These are phyloP conservation scores for Salvia rosmarinus DNA, from an alignment of 257 asterid species.

Conservation along the genomic window DNA sequence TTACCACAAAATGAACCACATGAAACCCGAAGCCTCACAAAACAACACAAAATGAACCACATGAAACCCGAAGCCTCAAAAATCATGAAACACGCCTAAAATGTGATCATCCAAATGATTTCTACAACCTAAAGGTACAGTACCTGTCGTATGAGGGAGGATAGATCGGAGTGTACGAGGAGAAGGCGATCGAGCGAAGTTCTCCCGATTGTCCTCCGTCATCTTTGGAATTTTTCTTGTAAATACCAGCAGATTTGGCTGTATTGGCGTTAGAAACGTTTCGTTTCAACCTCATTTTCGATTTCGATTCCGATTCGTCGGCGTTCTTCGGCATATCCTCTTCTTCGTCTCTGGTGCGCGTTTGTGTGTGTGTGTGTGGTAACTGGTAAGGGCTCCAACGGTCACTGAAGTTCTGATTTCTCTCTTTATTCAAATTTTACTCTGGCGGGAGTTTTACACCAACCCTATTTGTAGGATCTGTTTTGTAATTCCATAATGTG, in stretches of 20 bases:
- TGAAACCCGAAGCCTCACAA: too few relatives aligned
- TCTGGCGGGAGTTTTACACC: background rate
- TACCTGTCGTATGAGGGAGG: constrained; percentile 67
- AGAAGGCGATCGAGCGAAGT: constrained; percentile 71
- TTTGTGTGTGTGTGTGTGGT: constrained; percentile 8
- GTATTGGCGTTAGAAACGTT: constrained; percentile 58
- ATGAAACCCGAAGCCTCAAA: constrained; percentile 28
- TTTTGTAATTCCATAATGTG: background rate
- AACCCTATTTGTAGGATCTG: background rate
- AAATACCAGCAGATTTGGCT: constrained; percentile 33
- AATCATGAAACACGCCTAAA: background rate
- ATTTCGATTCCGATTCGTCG: constrained; percentile 33
- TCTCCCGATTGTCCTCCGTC: constrained; percentile 35
- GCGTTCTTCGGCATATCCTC: constrained; percentile 47
- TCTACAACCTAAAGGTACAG: background rate
- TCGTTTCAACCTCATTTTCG: constrained; percentile 45
- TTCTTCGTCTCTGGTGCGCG: constrained; percentile 10
- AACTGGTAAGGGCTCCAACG: constrained; percentile 35
- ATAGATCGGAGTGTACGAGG: constrained; percentile 70
- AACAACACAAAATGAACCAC: background rate
- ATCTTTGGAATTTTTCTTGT: constrained; percentile 36
- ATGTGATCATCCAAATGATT: background rate
- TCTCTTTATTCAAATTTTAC: constrained; percentile 33
- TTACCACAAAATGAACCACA: background rate
- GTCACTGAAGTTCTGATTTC: constrained; percentile 37